Evolutionary conservation across 106 monocot genomes (phyloP).

Genomic region (Ottelia alismoides): DNA sequence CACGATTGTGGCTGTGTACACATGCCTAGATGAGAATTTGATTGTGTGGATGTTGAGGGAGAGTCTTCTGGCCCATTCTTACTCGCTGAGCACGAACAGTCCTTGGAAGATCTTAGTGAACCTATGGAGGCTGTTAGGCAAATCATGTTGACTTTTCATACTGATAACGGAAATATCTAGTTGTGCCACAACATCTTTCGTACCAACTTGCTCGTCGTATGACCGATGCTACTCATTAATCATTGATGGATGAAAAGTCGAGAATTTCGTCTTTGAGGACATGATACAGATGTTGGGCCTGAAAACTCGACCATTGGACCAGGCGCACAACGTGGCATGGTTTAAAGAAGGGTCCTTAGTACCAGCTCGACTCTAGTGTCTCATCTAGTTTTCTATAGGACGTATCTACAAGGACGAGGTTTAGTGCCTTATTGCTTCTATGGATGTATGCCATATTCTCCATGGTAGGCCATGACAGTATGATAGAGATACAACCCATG

Average conservation of each 20-base stretch:
- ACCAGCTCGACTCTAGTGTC: not conserved
- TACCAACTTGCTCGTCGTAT: too few relatives aligned
- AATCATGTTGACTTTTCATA: too few relatives aligned
- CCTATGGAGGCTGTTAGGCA: too few relatives aligned
- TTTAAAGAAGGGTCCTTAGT: not conserved
- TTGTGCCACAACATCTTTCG: too few relatives aligned
- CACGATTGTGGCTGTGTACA: too few relatives aligned
- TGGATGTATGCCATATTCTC: slow-evolving; percentile 1
- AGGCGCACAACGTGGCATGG: slow-evolving; percentile 1
- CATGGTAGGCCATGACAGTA: slow-evolving; percentile 4
- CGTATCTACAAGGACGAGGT: not conserved
- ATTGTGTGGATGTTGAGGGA: too few relatives aligned
- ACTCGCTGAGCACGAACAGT: too few relatives aligned
- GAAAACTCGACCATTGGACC: not conserved
- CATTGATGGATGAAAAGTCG: slow-evolving; percentile 1
- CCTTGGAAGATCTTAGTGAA: too few relatives aligned
- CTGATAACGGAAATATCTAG: too few relatives aligned
- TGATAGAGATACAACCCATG: not conserved
- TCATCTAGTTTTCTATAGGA: not conserved
- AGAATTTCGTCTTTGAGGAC: not conserved
- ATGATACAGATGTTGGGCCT: not conserved
- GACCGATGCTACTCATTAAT: too few relatives aligned
- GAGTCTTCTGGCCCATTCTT: too few relatives aligned
- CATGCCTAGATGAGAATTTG: too few relatives aligned
- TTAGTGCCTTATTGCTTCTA: not conserved